These are phyloP conservation scores for Eimeria nieschulzi DNA, from an alignment of 169 alveolate species.

Conservation along the genomic window DNA sequence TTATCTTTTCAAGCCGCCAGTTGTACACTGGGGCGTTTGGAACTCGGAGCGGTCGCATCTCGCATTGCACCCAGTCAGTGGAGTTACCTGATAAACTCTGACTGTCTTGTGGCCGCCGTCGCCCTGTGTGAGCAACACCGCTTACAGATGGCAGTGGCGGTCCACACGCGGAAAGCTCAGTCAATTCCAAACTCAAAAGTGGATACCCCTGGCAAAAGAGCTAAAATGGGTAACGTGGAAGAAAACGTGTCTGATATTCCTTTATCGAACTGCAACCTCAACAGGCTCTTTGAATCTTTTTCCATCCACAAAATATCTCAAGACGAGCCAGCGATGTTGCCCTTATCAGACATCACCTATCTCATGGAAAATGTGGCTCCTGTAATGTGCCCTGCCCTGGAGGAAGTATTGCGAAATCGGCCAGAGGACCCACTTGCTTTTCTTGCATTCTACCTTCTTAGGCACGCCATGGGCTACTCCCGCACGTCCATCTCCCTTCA, in stretches of 20 bases:
- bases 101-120: conserved; percentile 47
- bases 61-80: conserved; percentile 62
- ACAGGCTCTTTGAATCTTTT: conserved; percentile 6
- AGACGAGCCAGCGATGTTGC: background rate
- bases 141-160: conserved; percentile 20
- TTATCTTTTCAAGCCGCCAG: background rate
- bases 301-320: background rate
- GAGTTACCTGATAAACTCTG: conserved; percentile 34
- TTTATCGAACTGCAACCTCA: background rate
- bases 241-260: background rate
- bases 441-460: conserved; percentile 71
- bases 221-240: background rate
- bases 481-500: conserved; percentile 12
- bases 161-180: background rate
- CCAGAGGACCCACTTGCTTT: conserved; percentile 72
- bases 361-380: conserved; percentile 70
- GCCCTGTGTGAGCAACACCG: conserved; percentile 32
- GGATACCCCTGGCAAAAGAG: background rate
- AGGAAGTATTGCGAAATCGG: conserved; percentile 34
- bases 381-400: conserved; percentile 72
- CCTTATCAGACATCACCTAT: conserved; percentile 24
- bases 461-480: conserved; percentile 57
- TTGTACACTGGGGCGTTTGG: conserved; percentile 5
- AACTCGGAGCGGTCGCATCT: conserved; percentile 18
- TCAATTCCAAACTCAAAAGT: background rate